phyloP scores from a whole-genome alignment of 2,329 filamentous ascomycete genomes.

The Cyphellophora attinorum region DNA sequence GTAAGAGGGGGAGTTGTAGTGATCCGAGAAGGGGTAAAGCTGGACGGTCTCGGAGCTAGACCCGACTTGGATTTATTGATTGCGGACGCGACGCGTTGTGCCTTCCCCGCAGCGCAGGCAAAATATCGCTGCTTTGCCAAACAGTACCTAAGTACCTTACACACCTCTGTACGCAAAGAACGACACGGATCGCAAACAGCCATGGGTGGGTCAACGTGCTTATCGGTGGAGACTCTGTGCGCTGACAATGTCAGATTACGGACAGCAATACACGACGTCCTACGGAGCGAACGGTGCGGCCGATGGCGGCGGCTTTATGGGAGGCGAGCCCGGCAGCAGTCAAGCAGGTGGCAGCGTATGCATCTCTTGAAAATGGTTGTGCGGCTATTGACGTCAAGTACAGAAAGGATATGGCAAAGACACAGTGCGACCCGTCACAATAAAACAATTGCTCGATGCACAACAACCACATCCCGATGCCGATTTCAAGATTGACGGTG shows the following conservation, averaged over 20 bases:
- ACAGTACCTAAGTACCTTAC: too few species aligned
- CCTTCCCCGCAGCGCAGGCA: too few species aligned
- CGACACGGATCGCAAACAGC: too few species aligned
- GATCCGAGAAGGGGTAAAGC: too few species aligned
- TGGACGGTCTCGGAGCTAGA: too few species aligned
- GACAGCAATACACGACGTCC: slow-evolving; percentile 44
- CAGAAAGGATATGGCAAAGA: slow-evolving; percentile 57
- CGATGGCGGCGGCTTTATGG: slow-evolving; percentile 53
- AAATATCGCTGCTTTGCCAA: too few species aligned
- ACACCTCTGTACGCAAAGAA: too few species aligned
- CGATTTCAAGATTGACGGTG: slow-evolving; percentile 75
- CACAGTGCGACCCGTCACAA: slow-evolving; percentile 82
- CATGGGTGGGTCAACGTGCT: too few species aligned
- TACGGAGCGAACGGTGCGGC: slow-evolving; percentile 46
- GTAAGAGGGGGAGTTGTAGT: too few species aligned
- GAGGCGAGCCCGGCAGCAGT: slow-evolving; percentile 38
- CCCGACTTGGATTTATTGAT: too few species aligned
- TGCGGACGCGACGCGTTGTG: too few species aligned
- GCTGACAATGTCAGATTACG: slow-evolving; percentile 18
- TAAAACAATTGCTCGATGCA: slow-evolving; percentile 86
- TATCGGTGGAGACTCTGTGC: too few species aligned
- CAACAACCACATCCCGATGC: slow-evolving; percentile 64
- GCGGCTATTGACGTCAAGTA: slow-evolving; percentile 6
- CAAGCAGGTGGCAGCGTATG: slow-evolving; percentile 32
- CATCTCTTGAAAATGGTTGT: background rate